These are phyloP conservation scores for Cyberlindnera amylophila DNA, from an alignment of 805 yeast genomes.

Conservation along the genomic window DNA sequence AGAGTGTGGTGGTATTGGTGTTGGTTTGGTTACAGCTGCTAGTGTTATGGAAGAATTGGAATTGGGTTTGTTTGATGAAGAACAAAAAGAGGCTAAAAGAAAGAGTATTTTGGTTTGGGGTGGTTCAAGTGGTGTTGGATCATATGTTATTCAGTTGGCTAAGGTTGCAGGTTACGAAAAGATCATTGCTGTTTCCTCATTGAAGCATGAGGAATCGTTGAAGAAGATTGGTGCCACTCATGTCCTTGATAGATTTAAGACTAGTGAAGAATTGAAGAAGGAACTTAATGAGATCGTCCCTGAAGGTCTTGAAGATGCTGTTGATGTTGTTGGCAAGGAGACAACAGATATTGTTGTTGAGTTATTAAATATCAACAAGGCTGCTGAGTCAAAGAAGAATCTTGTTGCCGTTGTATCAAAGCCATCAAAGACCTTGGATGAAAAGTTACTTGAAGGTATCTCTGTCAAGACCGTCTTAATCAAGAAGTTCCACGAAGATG, in stretches of 20 bases:
- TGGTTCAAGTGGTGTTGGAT: constrained; percentile 45
- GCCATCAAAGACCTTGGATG: constrained; percentile 28
- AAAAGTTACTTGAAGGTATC: constrained; percentile 24
- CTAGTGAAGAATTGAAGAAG: constrained; percentile 22
- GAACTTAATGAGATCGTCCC: constrained; percentile 25
- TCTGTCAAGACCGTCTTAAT: constrained; percentile 33
- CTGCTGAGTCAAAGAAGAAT: constrained; percentile 13
- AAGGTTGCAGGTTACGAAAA: constrained; percentile 34
- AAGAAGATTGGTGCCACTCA: constrained; percentile 41
- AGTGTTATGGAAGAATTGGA: constrained; percentile 30
- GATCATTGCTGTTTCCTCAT: constrained; percentile 43
- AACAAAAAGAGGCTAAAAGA: constrained; percentile 4
- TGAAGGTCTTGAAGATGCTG: constrained; percentile 34
- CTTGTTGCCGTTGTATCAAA: constrained; percentile 40
- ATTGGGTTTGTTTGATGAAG: constrained; percentile 17
- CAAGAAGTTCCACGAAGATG: constrained; percentile 42
- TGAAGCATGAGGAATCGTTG: constrained; percentile 34
- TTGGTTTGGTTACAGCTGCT: constrained; percentile 44
- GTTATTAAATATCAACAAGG: constrained; percentile 25
- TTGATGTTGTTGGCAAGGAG: constrained; percentile 41
- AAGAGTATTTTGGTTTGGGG: constrained; percentile 40
- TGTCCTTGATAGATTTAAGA: constrained; percentile 34
- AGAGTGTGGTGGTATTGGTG: constrained; percentile 44
- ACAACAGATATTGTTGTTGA: constrained; percentile 33
- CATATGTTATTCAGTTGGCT: constrained; percentile 40